phyloP scores from a whole-genome alignment of 306 rosid species.

The Oemleria cerasiformis region DNA sequence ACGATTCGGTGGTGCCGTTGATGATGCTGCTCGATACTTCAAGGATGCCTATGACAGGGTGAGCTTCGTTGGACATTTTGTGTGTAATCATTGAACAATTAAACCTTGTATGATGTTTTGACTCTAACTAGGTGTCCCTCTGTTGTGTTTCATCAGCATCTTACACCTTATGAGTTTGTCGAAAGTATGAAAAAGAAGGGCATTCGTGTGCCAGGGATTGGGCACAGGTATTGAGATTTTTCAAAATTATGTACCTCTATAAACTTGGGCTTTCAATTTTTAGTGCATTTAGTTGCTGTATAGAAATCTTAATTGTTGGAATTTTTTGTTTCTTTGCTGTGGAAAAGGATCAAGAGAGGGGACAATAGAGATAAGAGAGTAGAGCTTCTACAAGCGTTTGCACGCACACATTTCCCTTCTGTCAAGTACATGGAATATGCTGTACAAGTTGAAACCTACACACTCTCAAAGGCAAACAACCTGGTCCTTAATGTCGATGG shows the following conservation, averaged over 20 bases:
- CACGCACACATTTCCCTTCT: conserved; percentile 89
- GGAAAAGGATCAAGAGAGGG: conserved; percentile 88
- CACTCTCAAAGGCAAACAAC: conserved; percentile 94
- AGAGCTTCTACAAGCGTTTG: conserved; percentile 84
- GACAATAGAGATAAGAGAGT: conserved; percentile 98
- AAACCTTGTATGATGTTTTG: neutral
- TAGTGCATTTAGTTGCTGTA: conserved; percentile 18
- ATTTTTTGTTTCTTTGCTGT: conserved; percentile 31
- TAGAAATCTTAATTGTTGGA: conserved; percentile 12
- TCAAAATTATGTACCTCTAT: neutral
- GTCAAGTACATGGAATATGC: conserved; percentile 98
- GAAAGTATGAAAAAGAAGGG: conserved; percentile 98
- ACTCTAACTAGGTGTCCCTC: conserved; percentile 14
- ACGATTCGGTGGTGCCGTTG: conserved; percentile 98
- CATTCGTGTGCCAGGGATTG: conserved; percentile 98
- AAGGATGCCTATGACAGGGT: conserved; percentile 96
- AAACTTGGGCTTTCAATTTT: conserved; percentile 2
- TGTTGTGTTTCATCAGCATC: conserved; percentile 52
- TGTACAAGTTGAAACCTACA: conserved; percentile 87
- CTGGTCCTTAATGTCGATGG: conserved; percentile 97
- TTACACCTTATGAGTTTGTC: conserved; percentile 89
- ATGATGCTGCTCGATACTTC: conserved; percentile 99
- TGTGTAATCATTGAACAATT: neutral
- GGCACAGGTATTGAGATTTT: conserved; percentile 67
- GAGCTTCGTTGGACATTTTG: conserved; percentile 28